Base-by-base conservation (phyloP, 345 rosid genomes). In the Hibiscus syriacus region DNA sequence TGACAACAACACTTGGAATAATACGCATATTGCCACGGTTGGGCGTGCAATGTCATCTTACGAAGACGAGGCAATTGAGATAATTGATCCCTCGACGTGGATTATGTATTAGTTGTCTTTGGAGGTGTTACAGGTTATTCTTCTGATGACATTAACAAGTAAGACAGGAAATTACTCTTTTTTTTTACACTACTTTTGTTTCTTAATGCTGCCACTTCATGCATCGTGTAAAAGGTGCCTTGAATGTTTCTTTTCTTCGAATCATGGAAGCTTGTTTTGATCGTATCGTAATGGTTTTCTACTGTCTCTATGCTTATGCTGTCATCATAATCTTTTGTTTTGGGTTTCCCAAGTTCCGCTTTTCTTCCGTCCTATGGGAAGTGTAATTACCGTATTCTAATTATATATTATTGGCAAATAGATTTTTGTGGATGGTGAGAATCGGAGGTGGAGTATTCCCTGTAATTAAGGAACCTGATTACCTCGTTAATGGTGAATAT, bases 351-450 rank as follows among this genome's bases (percentile, higher is more conserved):
- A 0, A 2, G 19, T 60, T 60, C 49, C 46, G 0, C n/a, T 34
- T 32, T 58, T 20, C 16, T 19, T 38, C 26, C 38, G 4, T 20
- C 10, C 10, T 11, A 9, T 45, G 64, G 13, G 0, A 5, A 38
- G 60, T 55, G 32, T 2, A 6, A 27, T 14, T 27, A 5, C 41
- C 30, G 10, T 66, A 19, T 72, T 30, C 49, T 62, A 8, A 60
- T 74, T 36, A 48, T 17, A 22, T 54, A 62, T 74, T 61, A 14
- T 61, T 63, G 38, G 78, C 76, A 39, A 53, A 70, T 77, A 94
- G 99, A 82, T 94, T 94, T 79, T 77, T 94, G 84, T 94, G 99
- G 99, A 94, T 94, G 99, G 99, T 94, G 77, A 89, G 99, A 78
- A 94, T 94, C 73, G 99, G 99, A 76, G 99, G 99, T 7, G 98